A percentile compares a stretch with the other conserved stretches of the same genome.
These are phyloP conservation scores for Talaromyces nanjingensis DNA, from an alignment of 495 filamentous ascomycete species.

Conservation along the genomic window DNA sequence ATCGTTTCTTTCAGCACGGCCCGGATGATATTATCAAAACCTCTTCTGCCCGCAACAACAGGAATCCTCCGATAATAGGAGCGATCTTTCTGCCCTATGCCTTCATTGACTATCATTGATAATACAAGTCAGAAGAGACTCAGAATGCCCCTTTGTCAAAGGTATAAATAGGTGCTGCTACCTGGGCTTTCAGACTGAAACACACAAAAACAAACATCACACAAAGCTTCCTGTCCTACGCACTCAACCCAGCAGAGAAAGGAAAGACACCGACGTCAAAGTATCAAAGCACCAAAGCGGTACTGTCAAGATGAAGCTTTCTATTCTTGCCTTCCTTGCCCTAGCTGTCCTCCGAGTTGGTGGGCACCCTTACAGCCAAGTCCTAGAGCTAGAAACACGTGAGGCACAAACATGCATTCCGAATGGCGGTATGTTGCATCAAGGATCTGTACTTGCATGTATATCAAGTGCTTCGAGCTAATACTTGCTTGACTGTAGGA, in stretches of 20 bases:
- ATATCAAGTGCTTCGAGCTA: neutral
- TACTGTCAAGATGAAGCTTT: neutral
- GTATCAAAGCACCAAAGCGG: neutral
- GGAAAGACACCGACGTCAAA: neutral
- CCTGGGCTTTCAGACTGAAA: neutral
- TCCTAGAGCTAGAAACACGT: neutral
- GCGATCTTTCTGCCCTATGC: neutral
- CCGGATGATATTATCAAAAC: neutral
- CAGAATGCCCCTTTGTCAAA: neutral
- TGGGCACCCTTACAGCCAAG: neutral
- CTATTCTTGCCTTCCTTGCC: neutral
- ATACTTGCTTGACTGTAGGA: neutral
- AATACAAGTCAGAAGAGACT: neutral
- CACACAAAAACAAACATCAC: neutral
- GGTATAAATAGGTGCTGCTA: neutral
- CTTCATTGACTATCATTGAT: neutral
- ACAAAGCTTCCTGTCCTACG: neutral
- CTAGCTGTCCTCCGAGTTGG: neutral
- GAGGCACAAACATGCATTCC: neutral
- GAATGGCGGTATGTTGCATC: neutral
- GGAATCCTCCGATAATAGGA: neutral
- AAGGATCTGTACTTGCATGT: neutral
- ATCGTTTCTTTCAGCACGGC: neutral
- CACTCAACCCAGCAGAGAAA: too few relatives aligned
- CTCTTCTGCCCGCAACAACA: neutral